These are phyloP conservation scores for Kwoniella heveanensis DNA, from an alignment of 768 basidiomycete species.

Conservation along the genomic window DNA sequence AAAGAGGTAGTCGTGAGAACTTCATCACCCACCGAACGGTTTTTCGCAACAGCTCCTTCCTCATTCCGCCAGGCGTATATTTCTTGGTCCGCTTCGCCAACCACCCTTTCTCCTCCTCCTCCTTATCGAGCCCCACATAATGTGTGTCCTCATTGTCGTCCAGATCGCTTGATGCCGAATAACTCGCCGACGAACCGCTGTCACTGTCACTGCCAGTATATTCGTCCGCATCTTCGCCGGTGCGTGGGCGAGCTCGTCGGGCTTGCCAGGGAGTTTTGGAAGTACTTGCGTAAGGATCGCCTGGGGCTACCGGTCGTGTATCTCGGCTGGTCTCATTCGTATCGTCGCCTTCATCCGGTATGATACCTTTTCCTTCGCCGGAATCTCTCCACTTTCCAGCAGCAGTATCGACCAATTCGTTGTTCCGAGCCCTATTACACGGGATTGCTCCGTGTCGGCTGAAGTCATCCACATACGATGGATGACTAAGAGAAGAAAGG, in stretches of 20 bases:
- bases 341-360: constrained; percentile 24
- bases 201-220: background rate
- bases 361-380: constrained; percentile 61
- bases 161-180: constrained; percentile 32
- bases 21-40: constrained; percentile 58
- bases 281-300: constrained; percentile 8
- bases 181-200: constrained; percentile 35
- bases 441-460: no score
- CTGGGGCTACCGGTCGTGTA: constrained; percentile 5
- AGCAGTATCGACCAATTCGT: constrained; percentile 65
- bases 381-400: constrained; percentile 68
- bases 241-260: background rate
- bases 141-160: constrained; percentile 52
- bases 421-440: constrained; percentile 61
- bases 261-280: constrained; percentile 8
- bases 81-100: constrained; percentile 58
- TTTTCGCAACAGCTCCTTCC: constrained; percentile 64
- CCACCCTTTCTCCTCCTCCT: constrained; percentile 37
- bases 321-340: constrained; percentile 14
- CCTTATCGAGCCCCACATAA: constrained; percentile 38
- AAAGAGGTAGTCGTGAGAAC: no score
- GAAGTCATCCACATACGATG: no score
- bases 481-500: no score
- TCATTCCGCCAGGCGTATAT: constrained; percentile 62
- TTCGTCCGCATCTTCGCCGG: background rate